Base-by-base conservation (phyloP, 352 stramenopile genomes). In the Nothophytophthora sp. region DNA sequence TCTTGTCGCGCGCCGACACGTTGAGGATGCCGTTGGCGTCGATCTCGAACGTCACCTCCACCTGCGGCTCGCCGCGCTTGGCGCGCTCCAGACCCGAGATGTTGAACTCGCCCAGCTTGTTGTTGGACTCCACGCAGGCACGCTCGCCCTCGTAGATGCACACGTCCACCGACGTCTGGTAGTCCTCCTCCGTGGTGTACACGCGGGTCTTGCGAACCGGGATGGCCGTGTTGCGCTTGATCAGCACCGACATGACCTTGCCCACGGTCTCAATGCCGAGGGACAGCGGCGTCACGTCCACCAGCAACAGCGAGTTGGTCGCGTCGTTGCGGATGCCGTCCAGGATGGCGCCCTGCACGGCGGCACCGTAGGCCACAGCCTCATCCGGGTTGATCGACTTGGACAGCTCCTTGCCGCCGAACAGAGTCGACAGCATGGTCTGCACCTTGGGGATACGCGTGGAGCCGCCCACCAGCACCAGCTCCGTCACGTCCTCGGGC, bases 11-110 rank as follows among this genome's bases (percentile, higher is more conserved):
- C 28, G 90, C 90, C 37, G 75, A 87, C 25, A 98, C 91, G 67
- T 93, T 90, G 27, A 98, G 64, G 58, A 98, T 97, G 38, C 91
- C 91, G 55, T 98, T 98, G 3, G 90, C 88, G 60, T 98, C 91
- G 25, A 98, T 84, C 46, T 90, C 73, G 58, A 98, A 98, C 40
- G 85, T 95, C 32, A 95, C 83, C 54, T 96, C 86, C 13, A 96
- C 81, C 70, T 97, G 92, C 15, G 90, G 87, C 68, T 96, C 88
- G 25, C 90, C 89, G 27, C 84, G 86, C 54, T 90, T 88, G 34
- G 85, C 88, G 42, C 83, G 80, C 67, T 96, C 72, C 12, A 98
- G 63, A 50, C 90, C 90, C 3, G 71, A 89, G 54, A 98, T 96
- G 56, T 88, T 91, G 60, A 98, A 98, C 45, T 93, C 81, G 47